These are phyloP conservation scores for Paratinospora sagittata DNA, from an alignment of 164 flowering plant genomes.

Conservation along the genomic window DNA sequence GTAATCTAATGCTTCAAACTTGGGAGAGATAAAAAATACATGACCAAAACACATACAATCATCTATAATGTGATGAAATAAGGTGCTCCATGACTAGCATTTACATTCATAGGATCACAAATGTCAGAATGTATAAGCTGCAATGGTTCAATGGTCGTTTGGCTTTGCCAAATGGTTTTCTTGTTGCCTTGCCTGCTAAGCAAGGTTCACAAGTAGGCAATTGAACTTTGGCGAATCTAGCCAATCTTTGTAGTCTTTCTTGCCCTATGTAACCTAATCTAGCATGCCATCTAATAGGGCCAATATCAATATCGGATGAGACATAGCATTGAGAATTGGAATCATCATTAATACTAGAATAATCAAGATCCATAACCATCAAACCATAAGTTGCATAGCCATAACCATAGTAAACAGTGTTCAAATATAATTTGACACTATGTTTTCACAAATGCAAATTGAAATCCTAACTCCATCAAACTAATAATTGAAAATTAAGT, in stretches of 20 bases:
- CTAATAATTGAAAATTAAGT: not conserved
- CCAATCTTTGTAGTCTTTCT: slow-evolving; percentile 3
- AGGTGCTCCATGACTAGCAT: not conserved
- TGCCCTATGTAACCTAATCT: no score
- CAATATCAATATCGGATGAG: no score
- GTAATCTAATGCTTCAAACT: slow-evolving; percentile 1
- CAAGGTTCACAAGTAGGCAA: no score
- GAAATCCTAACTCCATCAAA: not conserved
- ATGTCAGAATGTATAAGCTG: slow-evolving; percentile 15
- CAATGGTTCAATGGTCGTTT: not conserved
- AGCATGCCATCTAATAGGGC: no score
- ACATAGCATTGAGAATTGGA: no score
- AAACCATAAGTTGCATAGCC: no score
- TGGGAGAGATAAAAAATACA: slow-evolving; percentile 4
- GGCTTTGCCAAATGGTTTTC: no score
- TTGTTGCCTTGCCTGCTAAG: no score
- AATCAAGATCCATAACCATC: not conserved
- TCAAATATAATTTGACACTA: not conserved
- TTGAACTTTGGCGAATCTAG: not conserved
- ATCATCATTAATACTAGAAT: no score
- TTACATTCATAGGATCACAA: slow-evolving; percentile 11
- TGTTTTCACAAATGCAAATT: not conserved
- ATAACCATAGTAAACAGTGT: no score
- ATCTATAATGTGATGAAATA: slow-evolving; percentile 25
- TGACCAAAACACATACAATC: slow-evolving; percentile 9